Base-by-base conservation (phyloP, 2,329 filamentous ascomycete species). In the Stachybotrys chartarum region DNA sequence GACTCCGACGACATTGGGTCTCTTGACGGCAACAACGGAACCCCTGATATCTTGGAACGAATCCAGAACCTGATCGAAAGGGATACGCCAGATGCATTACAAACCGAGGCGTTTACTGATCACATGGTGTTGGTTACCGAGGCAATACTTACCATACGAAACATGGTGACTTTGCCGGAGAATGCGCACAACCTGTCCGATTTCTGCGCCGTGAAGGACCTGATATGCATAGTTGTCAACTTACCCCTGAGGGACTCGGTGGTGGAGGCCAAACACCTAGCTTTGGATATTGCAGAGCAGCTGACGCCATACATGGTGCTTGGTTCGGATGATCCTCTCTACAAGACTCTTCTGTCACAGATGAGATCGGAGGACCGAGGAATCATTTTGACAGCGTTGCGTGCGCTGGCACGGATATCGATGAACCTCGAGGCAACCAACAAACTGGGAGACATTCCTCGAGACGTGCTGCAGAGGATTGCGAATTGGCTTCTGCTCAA, bases 121-220 rank as follows among this genome's bases (percentile, higher is more conserved):
- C 77, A 81, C 47, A 78, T 97, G 57, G 82, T 88, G 12, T 83
- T 90, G 60, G 81, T 96, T 58, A 93, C 88, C 30, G 92, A 97
- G 70, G 91, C 94, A 2, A 86, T 88, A 18, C 76, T 97, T 50
- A 92, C 96, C 17, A 78, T 97, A 48, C 85, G 94, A 53, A 99
- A 99, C 69, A 97, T 99, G 91, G 87, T 92, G n/a, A 89, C 95
- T 71, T 77, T 97, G 18, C 83, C 86, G 24, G 91, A 96, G 59
- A 99, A 99, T 66, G 93, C 93, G 0, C 74, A 81, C 30, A 94
- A 91, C 68, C 81, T 96, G 64, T 82, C 90, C 6, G 84, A 87
- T 30, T 85, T 93, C 57, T 83, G 83, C 16, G 79, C 91, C 1
- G 76, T 95, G 45, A 87, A 88, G 66, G 92, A 97, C 64, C 81